Evolutionary conservation across 352 stramenopile genomes (phyloP), one percentile per base, ranked within the genome.

Genomic region (Pythium dissotocum): DNA sequence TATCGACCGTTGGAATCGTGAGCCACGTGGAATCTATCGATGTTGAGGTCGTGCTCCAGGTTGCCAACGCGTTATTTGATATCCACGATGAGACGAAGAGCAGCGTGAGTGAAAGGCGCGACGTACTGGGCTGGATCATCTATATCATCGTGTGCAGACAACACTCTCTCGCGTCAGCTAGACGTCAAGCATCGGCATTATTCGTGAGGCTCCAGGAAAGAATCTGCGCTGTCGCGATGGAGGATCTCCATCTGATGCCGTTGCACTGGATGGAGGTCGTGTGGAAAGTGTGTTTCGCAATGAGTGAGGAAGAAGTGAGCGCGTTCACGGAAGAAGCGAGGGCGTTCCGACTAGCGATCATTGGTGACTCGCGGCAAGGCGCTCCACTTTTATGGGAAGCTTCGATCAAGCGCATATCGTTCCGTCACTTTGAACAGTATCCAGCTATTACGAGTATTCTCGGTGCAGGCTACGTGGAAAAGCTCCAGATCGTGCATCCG

Each of bases 251-350:
- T 51, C 48, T 65, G 1, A 65, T 83, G 42, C 83, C 83, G n/a
- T 52, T 84, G n/a, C 65, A 82, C 32, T 91, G 79, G 78, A 89
- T 82, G 67, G 69, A 67, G 16, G 30, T 73, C 1, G 49, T 90
- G 13, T 90, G 79, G 83, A 77, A 79, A 35, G 53, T 76, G 9
- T 91, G 81, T 69, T 65, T 91, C 9, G 71, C 69, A 1, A 70
- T 91, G 57, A 67, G 73, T 0, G 64, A 78, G 4, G 73, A 79
- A 26, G 75, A 87, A 26, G 68, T 89, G 14, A 33, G 60, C 2
- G 65, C 75, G 3, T 91, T 90, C 61, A 30, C 72, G 6, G 54
- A 60, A 6, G 68, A 74, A 67, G 58, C 68, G 24, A 44, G 58
- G 40, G 28, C 58, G 14, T 63, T 49, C 24, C 61, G 63, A n/a